These are phyloP conservation scores for Solanum chiquidenum DNA, from an alignment of 257 asterid genomes.

Conservation along the genomic window DNA sequence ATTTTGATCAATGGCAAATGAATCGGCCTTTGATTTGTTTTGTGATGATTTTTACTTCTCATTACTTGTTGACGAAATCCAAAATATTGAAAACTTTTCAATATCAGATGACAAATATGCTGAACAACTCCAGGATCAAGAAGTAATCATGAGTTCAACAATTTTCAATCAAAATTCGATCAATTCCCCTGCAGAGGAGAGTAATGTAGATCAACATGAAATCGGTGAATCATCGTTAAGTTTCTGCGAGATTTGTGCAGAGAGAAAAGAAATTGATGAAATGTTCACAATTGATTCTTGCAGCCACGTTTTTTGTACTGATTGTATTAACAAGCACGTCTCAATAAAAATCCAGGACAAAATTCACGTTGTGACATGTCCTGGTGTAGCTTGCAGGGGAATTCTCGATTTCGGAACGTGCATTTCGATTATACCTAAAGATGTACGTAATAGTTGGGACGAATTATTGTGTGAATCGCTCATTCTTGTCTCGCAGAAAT, in stretches of 20 bases:
- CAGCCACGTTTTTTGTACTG: constrained; percentile 32
- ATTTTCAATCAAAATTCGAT: background rate
- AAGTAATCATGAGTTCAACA: constrained; percentile 17
- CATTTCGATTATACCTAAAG: constrained; percentile 5
- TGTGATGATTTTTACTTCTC: constrained; percentile 14
- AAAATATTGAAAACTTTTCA: background rate
- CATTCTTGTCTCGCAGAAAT: constrained; percentile 18
- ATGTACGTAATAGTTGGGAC: constrained; percentile 18
- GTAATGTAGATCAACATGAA: background rate
- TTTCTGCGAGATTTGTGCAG: constrained; percentile 48
- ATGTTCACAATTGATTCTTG: constrained; percentile 27
- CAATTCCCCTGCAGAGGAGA: background rate
- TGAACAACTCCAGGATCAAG: constrained; percentile 29
- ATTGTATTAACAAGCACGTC: constrained; percentile 36
- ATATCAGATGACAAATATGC: constrained; percentile 19
- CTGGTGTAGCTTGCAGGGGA: constrained; percentile 28
- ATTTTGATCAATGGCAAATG: background rate
- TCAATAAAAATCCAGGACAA: constrained; percentile 4
- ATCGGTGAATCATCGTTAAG: constrained; percentile 5
- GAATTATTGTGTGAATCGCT: constrained; percentile 25
- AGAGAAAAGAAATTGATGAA: constrained; percentile 11
- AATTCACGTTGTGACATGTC: constrained; percentile 25
- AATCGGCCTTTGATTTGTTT: background rate
- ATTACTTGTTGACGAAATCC: background rate
- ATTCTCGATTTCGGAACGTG: constrained; percentile 19